Base-by-base conservation (phyloP, 768 basidiomycete species). In the Mycena rosella region DNA sequence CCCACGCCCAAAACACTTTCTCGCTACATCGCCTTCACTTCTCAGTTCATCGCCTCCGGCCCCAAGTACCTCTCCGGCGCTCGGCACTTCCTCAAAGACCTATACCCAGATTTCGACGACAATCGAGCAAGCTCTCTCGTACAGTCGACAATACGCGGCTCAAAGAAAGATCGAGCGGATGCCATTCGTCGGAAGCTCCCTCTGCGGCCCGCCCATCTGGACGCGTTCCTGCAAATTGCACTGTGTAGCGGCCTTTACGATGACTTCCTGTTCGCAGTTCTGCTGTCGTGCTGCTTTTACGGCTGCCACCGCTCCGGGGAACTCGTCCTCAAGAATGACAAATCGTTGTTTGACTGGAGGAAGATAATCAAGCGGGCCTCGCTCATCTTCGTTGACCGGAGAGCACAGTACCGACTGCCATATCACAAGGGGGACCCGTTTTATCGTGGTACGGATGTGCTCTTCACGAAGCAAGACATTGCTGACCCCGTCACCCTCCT, bases 381-480 rank as follows among this genome's bases (percentile, higher is more conserved):
- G n/a, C 30, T 76, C 4, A 24, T 38, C n/a, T 72, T 78, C 40
- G 26, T 27, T 0, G 17, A 51, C 15, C 57, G 60, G 14, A 40
- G 56, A n/a, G 69, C 66, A 7, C 56, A 68, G 27, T 79, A 78
- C 58, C 71, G 60, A 30, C 68, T 79, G 0, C 77, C 75, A 8
- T 79, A 79, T 54, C 76, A 79, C 56, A 79, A 79, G 48, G 58
- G 63, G 3, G 71, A 79, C 56, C 73, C 69, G 10, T 78, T 79
- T 59, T 78, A 73, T 42, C 68, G 54, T 0, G 77, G 78, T 0
- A 74, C 75, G 2, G 68, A 75, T 30, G 67, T 78, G 34, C 58
- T 77, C 0, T 65, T 77, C 20, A 61, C 68, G 5, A 9, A 18
- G 2, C 73, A 75, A 55, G 60, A 70, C 1, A 52, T 74, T 40